Evolutionary conservation across 768 basidiomycete species (phyloP).

Genomic region (Tricholoma terreum): DNA sequence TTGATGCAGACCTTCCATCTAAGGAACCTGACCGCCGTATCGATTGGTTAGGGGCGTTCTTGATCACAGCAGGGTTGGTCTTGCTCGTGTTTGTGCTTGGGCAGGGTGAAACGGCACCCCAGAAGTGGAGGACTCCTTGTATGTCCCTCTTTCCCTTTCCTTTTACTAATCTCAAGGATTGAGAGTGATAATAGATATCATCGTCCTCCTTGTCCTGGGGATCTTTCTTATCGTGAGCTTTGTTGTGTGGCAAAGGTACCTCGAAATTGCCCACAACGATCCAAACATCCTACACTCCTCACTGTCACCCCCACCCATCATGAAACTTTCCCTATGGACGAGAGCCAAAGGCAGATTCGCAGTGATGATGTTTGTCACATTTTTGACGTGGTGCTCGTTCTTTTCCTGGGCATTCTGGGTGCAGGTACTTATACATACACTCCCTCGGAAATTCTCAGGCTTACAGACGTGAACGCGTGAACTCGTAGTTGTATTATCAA

Average conservation of each 20-base stretch:
- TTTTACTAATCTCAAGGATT: constrained; percentile 14
- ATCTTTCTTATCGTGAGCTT: constrained; percentile 52
- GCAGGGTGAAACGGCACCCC: constrained; percentile 53
- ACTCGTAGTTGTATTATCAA: constrained; percentile 65
- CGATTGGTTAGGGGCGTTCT: constrained; percentile 71
- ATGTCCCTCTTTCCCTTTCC: constrained; percentile 5
- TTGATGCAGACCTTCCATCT: constrained; percentile 56
- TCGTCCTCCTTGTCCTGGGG: constrained; percentile 59
- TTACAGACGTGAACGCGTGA: not conserved
- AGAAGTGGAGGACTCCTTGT: constrained; percentile 53
- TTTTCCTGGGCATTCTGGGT: constrained; percentile 43
- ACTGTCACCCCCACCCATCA: constrained; percentile 51
- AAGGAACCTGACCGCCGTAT: constrained; percentile 44
- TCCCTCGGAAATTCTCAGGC: constrained; percentile 35
- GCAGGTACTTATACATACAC: constrained; percentile 15
- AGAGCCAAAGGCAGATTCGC: constrained; percentile 57
- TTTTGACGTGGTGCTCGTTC: constrained; percentile 59
- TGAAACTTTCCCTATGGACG: constrained; percentile 58
- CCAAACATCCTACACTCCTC: constrained; percentile 4
- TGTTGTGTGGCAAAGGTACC: constrained; percentile 56
- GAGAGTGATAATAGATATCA: constrained; percentile 46
- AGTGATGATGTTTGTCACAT: constrained; percentile 53
- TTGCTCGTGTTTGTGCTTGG: constrained; percentile 69
- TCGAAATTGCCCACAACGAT: constrained; percentile 36
- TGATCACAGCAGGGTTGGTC: constrained; percentile 61